These are phyloP conservation scores for Geosmithia morbida DNA, from an alignment of 2,329 filamentous ascomycete genomes.

Conservation along the genomic window DNA sequence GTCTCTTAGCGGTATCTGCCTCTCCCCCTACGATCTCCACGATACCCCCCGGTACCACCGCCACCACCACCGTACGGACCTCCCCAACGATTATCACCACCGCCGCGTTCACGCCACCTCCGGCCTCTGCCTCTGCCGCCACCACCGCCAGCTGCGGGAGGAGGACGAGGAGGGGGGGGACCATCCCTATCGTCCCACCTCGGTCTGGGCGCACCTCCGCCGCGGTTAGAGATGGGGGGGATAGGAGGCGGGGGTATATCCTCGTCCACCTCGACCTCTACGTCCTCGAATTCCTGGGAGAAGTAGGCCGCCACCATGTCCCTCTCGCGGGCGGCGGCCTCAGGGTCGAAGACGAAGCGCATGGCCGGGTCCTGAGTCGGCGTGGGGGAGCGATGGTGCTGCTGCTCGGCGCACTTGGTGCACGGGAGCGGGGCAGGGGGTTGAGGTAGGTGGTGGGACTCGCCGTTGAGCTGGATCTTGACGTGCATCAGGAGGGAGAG, in stretches of 20 bases:
- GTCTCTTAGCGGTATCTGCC: background rate
- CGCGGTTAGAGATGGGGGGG: no score
- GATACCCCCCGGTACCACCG: constrained; percentile 2
- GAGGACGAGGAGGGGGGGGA: no score
- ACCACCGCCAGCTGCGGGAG: no score
- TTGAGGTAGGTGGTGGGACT: constrained; percentile 57
- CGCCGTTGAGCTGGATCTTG: constrained; percentile 75
- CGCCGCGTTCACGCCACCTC: no score
- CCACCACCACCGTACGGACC: constrained; percentile 5
- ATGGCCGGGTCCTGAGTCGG: constrained; percentile 29
- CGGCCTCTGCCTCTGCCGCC: no score
- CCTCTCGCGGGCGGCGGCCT: constrained; percentile 59
- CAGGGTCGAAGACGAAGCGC: constrained; percentile 76
- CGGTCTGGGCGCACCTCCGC: no score
- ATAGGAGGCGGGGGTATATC: constrained; percentile 21
- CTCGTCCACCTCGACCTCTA: constrained; percentile 66
- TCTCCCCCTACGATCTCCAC: constrained; percentile 1
- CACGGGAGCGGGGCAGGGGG: constrained; percentile 27
- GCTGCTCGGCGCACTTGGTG: no score
- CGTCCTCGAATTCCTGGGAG: constrained; percentile 61
- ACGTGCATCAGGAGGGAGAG: constrained; percentile 72
- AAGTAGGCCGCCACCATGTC: constrained; percentile 54
- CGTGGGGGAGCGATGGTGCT: no score
- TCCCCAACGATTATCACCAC: no score
- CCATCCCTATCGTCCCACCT: constrained; percentile 6